A percentile compares a stretch with the other conserved stretches of the same genome.
Conservation (phyloP, 176 grass and related monocot species). For the Phragmites australis region DNA sequence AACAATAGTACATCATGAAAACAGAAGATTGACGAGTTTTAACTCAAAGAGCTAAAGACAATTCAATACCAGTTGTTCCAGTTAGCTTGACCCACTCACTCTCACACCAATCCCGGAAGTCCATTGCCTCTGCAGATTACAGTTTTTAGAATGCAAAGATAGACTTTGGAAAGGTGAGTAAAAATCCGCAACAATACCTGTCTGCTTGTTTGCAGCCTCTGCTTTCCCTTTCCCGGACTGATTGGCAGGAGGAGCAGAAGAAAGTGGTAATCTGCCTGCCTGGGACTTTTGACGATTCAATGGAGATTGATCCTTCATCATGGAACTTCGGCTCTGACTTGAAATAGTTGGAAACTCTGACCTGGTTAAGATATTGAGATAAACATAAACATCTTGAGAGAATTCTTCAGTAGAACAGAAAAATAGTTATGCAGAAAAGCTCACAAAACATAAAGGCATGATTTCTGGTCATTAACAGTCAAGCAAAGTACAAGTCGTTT, state of each 20-base stretch:
- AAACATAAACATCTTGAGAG: slow-evolving; percentile 28
- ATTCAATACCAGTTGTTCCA: slow-evolving; percentile 73
- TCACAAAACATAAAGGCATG: background rate
- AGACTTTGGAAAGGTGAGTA: slow-evolving; percentile 18
- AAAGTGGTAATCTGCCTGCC: slow-evolving; percentile 42
- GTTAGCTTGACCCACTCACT: slow-evolving; percentile 86
- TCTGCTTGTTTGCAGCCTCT: slow-evolving; percentile 62
- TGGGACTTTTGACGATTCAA: slow-evolving; percentile 62
- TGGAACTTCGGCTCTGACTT: slow-evolving; percentile 49
- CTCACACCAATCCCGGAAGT: slow-evolving; percentile 85
- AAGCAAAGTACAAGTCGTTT: background rate
- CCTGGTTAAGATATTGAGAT: slow-evolving; percentile 46
- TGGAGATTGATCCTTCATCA: slow-evolving; percentile 54
- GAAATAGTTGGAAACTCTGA: slow-evolving; percentile 65
- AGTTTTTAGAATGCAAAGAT: slow-evolving; percentile 38
- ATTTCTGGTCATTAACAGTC: background rate
- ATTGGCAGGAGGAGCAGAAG: slow-evolving; percentile 38
- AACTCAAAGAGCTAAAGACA: slow-evolving; percentile 20
- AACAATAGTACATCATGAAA: background rate
- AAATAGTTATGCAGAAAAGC: background rate
- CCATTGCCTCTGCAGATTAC: slow-evolving; percentile 77
- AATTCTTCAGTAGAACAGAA: background rate
- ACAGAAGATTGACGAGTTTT: slow-evolving; percentile 9
- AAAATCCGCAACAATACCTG: slow-evolving; percentile 46
- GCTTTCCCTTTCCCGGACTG: slow-evolving; percentile 56